Evolutionary conservation across 2,329 filamentous ascomycete genomes (phyloP), one percentile per base, ranked within the genome.

Genomic region (Ceratocystis cubensis): DNA sequence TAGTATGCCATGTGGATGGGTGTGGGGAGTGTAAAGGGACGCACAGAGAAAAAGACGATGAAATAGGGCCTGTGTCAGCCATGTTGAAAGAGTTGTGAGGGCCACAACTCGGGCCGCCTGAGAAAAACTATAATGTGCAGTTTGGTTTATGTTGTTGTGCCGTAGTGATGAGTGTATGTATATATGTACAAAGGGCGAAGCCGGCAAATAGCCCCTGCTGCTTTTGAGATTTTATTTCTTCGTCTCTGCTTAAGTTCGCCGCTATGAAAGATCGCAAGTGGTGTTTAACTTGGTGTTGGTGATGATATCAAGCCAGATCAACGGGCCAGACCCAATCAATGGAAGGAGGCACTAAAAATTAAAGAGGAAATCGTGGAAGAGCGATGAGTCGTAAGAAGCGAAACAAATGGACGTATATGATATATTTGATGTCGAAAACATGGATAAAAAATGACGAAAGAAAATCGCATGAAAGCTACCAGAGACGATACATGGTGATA

Each of bases 1-100:
- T 72, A 81, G 74, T 69, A 83, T 74, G 71, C 79, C 78, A 77
- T 81, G 78, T 75, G 71, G 73, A 77, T 69, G 10, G n/a, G 15
- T 77, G 72, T 69, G 75, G 73, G 68, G 78, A 77, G 69, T 77
- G 77, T 81, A 83, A 82, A 72, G 67, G 70, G 69, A 70, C 69
- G 66, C 68, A 45, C 65, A 65, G 62, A 41, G 57, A 65, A 57
- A 68, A 66, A 64, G 69, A 69, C 66, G 69, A 64, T 66, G 59
- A 25, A 15, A 65, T 28, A 30, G 50, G 41, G 41, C 20, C 57
- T 5, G 48, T 37, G 13, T 66, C 44, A 13, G 63, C 37, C 67
- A 65, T 65, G 67, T 30, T 53, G 62, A 61, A 48, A 28, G 41
- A 25, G 48, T 48, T 28, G n/a, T 37, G 28, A 59, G 10, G 25